Evolutionary conservation across 495 filamentous ascomycete species (phyloP).

Genomic region (Xylaria nigripes): DNA sequence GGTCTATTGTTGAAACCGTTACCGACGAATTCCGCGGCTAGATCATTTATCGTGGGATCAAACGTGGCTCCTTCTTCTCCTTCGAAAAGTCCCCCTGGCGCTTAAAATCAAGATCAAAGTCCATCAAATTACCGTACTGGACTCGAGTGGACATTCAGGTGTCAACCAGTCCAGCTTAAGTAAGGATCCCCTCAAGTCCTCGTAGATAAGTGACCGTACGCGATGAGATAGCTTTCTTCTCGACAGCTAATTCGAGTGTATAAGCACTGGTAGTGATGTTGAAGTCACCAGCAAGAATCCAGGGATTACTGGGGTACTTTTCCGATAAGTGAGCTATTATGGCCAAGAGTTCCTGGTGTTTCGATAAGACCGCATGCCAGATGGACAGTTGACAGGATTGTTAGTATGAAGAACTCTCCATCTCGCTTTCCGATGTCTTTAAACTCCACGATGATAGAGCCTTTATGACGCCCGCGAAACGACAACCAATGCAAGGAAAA

Average conservation of each 20-base stretch:
- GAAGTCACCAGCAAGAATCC: constrained; percentile 51
- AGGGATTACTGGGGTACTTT: constrained; percentile 30
- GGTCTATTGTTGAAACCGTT: constrained; percentile 39
- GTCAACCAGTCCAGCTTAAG: constrained; percentile 32
- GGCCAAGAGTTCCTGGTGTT: constrained; percentile 39
- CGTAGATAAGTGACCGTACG: constrained; percentile 25
- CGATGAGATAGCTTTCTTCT: constrained; percentile 35
- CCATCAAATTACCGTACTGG: constrained; percentile 21
- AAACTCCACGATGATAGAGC: constrained; percentile 39
- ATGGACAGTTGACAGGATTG: constrained; percentile 46
- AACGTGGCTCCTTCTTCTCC: constrained; percentile 53
- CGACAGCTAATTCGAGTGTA: constrained; percentile 41
- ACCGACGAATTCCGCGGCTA: constrained; percentile 37
- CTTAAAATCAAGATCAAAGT: constrained; percentile 14
- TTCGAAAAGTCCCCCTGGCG: constrained; percentile 21
- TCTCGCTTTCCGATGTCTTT: constrained; percentile 22
- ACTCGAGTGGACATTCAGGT: constrained; percentile 35
- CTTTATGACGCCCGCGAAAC: constrained; percentile 42
- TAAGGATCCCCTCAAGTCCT: constrained; percentile 28
- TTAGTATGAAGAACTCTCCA: constrained; percentile 13
- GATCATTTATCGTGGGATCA: constrained; percentile 42
- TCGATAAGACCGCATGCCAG: constrained; percentile 44
- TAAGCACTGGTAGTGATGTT: constrained; percentile 46
- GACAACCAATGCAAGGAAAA: constrained; percentile 45
- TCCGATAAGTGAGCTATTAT: constrained; percentile 34